A percentile compares a stretch with the other conserved stretches of the same genome.
Conservation (phyloP, 2,329 filamentous ascomycete genomes). For the Diaporthe citrichinensis region DNA sequence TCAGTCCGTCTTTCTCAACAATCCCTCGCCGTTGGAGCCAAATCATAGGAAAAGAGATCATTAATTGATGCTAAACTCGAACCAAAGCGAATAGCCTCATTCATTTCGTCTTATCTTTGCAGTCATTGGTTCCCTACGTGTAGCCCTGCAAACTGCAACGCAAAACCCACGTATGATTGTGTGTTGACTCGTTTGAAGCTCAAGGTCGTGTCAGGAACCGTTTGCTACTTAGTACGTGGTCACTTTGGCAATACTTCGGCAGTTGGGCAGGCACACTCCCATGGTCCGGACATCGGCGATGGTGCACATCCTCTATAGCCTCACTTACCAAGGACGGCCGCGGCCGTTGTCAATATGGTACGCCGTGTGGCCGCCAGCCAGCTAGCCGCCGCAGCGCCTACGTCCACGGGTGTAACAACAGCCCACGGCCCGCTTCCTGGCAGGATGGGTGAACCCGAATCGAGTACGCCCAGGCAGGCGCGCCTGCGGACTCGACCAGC, state of each 20-base stretch:
- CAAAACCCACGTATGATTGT: too few relatives aligned
- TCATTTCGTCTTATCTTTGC: not conserved
- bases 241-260: not conserved
- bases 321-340: not conserved
- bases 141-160: not conserved
- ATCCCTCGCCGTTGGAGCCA: not conserved
- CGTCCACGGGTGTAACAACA: conserved; percentile 5
- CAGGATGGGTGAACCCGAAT: not conserved
- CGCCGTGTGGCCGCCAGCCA: not conserved
- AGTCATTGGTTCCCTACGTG: not conserved
- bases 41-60: not conserved
- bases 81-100: not conserved
- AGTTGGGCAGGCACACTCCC: not conserved
- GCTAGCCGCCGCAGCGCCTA: not conserved
- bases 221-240: not conserved
- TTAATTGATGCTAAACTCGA: not conserved
- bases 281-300: not conserved
- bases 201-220: not conserved
- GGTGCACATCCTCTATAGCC: not conserved
- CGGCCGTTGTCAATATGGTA: conserved; percentile 4
- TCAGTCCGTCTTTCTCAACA: not conserved
- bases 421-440: conserved; percentile 2
- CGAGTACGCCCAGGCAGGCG: not conserved
- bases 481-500: not conserved
- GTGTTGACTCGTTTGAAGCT: not conserved